phyloP scores from a whole-genome alignment of 1,284 basidiomycete genomes.

The Tilletia setariae region DNA sequence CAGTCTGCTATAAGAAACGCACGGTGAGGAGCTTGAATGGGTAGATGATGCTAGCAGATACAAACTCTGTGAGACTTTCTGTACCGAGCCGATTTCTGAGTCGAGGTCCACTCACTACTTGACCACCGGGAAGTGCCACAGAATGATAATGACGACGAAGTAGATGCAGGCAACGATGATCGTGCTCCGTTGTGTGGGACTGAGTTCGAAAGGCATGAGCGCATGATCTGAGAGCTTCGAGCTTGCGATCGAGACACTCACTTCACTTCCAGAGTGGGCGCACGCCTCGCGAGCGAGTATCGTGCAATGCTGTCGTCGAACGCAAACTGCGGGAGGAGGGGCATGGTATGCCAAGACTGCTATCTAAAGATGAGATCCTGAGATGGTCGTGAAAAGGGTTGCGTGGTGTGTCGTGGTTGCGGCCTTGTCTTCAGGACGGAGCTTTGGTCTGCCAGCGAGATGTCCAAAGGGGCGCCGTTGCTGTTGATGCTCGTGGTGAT shows the following conservation, averaged over 20 bases:
- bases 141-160: conserved; percentile 41
- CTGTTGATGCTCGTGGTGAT: neutral
- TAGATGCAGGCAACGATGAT: conserved; percentile 52
- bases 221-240: neutral
- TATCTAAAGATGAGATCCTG: neutral
- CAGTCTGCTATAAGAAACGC: neutral
- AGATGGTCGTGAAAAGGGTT: neutral
- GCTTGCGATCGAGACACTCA: neutral
- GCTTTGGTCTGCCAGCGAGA: neutral
- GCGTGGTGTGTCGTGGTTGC: neutral
- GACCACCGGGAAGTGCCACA: conserved; percentile 43
- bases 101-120: conserved; percentile 26
- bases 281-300: conserved; percentile 5
- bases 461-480: no score
- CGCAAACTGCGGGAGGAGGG: conserved; percentile 8
- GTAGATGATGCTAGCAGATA: conserved; percentile 35
- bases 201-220: neutral
- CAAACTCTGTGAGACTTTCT: neutral
- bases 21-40: conserved; percentile 52
- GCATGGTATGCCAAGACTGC: neutral
- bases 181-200: conserved; percentile 35
- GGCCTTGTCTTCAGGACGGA: neutral
- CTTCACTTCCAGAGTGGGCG: conserved; percentile 11
- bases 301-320: conserved; percentile 3
- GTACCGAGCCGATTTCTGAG: no score